These are phyloP conservation scores for Mucor saturninus DNA, from an alignment of 371 early-diverging fungal genomes.

Conservation along the genomic window DNA sequence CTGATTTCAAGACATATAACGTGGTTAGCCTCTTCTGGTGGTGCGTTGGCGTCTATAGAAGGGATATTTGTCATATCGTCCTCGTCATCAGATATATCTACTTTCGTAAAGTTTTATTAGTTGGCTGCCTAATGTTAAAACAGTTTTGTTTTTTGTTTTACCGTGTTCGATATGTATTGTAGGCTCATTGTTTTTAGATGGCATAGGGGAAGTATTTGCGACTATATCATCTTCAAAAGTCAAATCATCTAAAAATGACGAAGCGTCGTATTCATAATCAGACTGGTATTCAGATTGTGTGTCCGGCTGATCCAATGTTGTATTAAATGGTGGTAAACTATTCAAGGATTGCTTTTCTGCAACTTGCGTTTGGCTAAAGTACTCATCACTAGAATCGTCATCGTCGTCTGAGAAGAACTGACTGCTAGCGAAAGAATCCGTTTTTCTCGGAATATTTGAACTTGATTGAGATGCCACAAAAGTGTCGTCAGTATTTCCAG, in stretches of 20 bases:
- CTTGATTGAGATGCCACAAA: too few species aligned
- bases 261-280: background rate
- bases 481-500: too few species aligned
- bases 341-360: too few species aligned
- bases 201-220: background rate
- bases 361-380: too few species aligned
- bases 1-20: background rate
- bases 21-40: background rate
- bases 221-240: background rate
- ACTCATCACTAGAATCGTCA: too few species aligned
- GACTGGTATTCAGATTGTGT: background rate
- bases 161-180: background rate
- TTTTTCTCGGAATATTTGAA: too few species aligned
- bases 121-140: too few species aligned
- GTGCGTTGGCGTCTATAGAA: background rate
- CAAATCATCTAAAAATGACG: background rate
- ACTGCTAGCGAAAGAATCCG: too few species aligned
- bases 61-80: background rate
- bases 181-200: background rate
- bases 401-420: too few species aligned
- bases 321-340: too few species aligned
- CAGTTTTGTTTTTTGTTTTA: background rate
- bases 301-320: background rate
- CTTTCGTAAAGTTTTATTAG: background rate
- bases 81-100: constrained; percentile 1